A percentile compares a stretch with the other conserved stretches of the same genome.
These are phyloP conservation scores for Phytophthora ohioensis DNA, from an alignment of 352 stramenopile genomes.

Conservation along the genomic window DNA sequence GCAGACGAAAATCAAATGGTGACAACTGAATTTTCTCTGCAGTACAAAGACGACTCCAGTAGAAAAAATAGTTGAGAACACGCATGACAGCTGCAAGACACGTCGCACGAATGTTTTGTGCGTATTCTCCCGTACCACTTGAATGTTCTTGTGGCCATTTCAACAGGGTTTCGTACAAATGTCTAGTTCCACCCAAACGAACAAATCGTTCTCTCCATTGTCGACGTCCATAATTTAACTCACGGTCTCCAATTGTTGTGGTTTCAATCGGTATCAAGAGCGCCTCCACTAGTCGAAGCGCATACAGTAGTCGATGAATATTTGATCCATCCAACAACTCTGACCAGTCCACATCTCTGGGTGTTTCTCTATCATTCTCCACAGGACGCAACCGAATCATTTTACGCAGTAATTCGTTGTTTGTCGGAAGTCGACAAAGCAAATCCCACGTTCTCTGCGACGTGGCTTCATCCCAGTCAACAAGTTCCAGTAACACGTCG, in stretches of 20 bases:
- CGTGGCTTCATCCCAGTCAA: constrained; percentile 58
- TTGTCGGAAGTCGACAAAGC: constrained; percentile 75
- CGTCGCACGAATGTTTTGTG: constrained; percentile 48
- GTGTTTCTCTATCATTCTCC: constrained; percentile 12
- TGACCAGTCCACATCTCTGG: constrained; percentile 47
- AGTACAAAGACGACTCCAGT: constrained; percentile 18
- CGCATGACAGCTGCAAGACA: constrained; percentile 65
- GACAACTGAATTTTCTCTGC: constrained; percentile 11
- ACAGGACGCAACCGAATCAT: constrained; percentile 68
- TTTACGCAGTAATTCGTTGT: constrained; percentile 61
- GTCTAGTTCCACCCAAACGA: constrained; percentile 56
- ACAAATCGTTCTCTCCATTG: constrained; percentile 87
- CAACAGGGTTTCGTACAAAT: constrained; percentile 57
- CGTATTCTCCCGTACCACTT: constrained; percentile 25
- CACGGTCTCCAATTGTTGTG: neutral
- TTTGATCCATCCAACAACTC: constrained; percentile 55
- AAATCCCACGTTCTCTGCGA: constrained; percentile 79
- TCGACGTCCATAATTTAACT: constrained; percentile 56
- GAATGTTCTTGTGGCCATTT: constrained; percentile 26
- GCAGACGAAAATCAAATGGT: constrained; percentile 47
- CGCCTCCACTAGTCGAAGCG: constrained; percentile 73
- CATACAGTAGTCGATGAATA: constrained; percentile 70
- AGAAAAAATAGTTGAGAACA: constrained; percentile 57
- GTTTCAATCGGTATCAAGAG: constrained; percentile 59
- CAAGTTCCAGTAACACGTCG: constrained; percentile 62